Percentiles rank a stretch among this genome's conserved stretches.
phyloP scores from a whole-genome alignment of 2,329 filamentous ascomycete species.

The Penicillium sp. region DNA sequence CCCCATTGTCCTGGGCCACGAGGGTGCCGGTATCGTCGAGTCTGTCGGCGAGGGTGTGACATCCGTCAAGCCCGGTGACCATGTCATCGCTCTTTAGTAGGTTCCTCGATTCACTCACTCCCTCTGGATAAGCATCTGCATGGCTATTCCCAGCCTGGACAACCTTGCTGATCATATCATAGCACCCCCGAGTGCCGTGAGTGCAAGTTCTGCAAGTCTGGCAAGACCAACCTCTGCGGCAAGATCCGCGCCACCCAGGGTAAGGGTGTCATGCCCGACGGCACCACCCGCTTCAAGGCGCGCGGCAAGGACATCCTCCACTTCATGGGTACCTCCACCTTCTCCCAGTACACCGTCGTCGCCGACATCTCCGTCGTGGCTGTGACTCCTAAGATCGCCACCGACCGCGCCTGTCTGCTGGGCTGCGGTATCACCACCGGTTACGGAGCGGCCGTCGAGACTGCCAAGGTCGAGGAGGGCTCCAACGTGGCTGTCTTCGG shows the following conservation, averaged over 20 bases:
- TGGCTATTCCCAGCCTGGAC: background rate
- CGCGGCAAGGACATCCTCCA: constrained; percentile 94
- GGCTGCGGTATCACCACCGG: constrained; percentile 99
- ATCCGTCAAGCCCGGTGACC: constrained; percentile 89
- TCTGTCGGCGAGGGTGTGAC: constrained; percentile 94
- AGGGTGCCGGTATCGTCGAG: constrained; percentile 90
- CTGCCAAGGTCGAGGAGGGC: constrained; percentile 87
- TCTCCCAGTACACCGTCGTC: constrained; percentile 98
- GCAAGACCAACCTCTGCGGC: constrained; percentile 98
- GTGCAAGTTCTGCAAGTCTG: constrained; percentile 99
- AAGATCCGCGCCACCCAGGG: constrained; percentile 98
- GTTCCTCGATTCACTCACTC: constrained; percentile 32
- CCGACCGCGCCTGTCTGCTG: constrained; percentile 94
- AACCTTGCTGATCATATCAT: constrained; percentile 14
- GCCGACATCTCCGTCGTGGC: constrained; percentile 98
- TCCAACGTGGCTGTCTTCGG: constrained; percentile 91
- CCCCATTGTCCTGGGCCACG: constrained; percentile 85
- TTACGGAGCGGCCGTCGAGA: constrained; percentile 93
- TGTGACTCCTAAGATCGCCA: constrained; percentile 85
- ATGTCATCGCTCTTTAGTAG: constrained; percentile 86
- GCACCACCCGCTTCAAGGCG: constrained; percentile 90
- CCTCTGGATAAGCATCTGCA: background rate
- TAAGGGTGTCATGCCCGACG: constrained; percentile 94
- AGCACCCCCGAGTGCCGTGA: constrained; percentile 96
- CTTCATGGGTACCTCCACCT: constrained; percentile 99